Evolutionary conservation across 805 yeast species (phyloP).

Genomic region (Yamadazyma ubonensis): DNA sequence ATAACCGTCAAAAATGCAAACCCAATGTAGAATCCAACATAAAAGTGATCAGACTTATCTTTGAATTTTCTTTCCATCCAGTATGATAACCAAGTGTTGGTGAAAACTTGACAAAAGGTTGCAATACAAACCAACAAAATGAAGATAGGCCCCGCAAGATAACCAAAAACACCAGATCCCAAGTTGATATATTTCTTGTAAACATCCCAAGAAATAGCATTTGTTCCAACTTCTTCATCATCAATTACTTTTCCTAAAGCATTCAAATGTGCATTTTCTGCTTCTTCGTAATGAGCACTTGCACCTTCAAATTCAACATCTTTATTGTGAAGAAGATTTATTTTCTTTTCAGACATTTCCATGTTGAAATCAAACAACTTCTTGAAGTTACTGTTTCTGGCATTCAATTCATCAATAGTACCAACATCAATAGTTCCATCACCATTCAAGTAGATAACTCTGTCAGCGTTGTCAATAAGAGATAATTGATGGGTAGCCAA

Average conservation of each 20-base stretch:
- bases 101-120: conserved; percentile 42
- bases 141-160: conserved; percentile 32
- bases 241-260: conserved; percentile 30
- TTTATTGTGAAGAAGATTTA: conserved; percentile 2
- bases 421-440: conserved; percentile 43
- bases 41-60: conserved; percentile 27
- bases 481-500: conserved; percentile 47
- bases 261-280: conserved; percentile 2
- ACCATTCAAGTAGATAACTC: conserved; percentile 38
- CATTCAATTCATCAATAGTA: conserved; percentile 28
- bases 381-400: conserved; percentile 45
- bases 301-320: conserved; percentile 6
- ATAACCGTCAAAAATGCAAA: conserved; percentile 38
- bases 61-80: conserved; percentile 39
- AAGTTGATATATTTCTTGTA: conserved; percentile 37
- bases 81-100: conserved; percentile 46
- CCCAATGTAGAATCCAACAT: conserved; percentile 35
- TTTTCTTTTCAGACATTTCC: conserved; percentile 15
- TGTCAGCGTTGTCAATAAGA: conserved; percentile 38
- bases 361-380: conserved; percentile 49
- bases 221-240: conserved; percentile 38
- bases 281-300: conserved; percentile 5
- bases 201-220: conserved; percentile 40
- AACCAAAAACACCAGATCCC: conserved; percentile 40
- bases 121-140: conserved; percentile 31